These are phyloP conservation scores for Solanum hybrid DNA, from an alignment of 305 asterid species.

Conservation along the genomic window DNA sequence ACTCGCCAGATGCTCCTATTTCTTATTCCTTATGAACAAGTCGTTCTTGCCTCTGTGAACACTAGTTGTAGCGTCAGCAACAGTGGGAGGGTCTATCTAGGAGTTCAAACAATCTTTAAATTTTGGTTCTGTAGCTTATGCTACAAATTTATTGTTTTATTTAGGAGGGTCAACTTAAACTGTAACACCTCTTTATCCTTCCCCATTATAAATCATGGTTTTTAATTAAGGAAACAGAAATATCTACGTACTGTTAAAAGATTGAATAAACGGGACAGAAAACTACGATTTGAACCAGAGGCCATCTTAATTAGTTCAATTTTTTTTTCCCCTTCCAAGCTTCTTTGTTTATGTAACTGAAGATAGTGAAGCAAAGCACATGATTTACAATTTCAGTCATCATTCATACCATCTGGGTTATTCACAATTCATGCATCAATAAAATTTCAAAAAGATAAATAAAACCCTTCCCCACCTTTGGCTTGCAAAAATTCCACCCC, in stretches of 20 bases:
- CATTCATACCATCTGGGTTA: not conserved
- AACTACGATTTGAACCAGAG: not conserved
- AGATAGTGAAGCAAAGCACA: not conserved
- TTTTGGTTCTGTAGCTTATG: not conserved
- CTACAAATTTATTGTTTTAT: not conserved
- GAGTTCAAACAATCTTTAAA: not conserved
- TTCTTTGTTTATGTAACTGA: not conserved
- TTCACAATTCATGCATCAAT: not conserved
- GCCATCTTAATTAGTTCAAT: not conserved
- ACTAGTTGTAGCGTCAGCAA: not conserved
- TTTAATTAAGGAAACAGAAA: not conserved
- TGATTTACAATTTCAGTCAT: not conserved
- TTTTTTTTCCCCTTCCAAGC: not conserved
- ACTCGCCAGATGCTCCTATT: not conserved
- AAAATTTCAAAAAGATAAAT: not conserved
- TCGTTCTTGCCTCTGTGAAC: not conserved
- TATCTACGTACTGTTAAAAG: not conserved
- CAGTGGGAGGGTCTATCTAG: not conserved
- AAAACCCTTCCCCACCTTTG: not conserved
- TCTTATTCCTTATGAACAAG: not conserved
- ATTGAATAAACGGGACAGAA: not conserved
- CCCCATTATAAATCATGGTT: not conserved
- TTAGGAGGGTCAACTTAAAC: not conserved
- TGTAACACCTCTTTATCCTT: not conserved
- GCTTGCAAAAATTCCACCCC: not conserved